Evolutionary conservation across 2,329 filamentous ascomycete genomes (phyloP).

Genomic region (Phaeosphaeriaceae sp.): DNA sequence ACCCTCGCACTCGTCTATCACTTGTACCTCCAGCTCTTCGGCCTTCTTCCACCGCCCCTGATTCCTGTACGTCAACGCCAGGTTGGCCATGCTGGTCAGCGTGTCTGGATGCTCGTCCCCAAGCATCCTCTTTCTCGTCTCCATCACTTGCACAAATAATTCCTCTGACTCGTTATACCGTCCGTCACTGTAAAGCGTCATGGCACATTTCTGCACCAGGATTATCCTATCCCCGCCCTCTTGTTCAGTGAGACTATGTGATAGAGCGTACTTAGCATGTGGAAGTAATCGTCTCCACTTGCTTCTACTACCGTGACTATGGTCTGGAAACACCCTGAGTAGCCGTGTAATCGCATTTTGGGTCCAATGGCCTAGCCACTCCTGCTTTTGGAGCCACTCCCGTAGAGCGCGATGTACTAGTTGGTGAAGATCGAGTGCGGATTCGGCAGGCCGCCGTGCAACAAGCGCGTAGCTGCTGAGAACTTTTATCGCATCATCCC

Average conservation of each 20-base stretch:
- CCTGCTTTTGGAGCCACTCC: constrained; percentile 10
- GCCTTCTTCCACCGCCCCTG: too few relatives aligned
- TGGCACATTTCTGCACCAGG: constrained; percentile 17
- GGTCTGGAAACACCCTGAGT: constrained; percentile 19
- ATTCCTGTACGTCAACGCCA: too few relatives aligned
- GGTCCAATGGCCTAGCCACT: constrained; percentile 8
- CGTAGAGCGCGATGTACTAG: constrained; percentile 18
- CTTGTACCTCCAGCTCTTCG: too few relatives aligned
- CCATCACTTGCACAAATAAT: constrained; percentile 18
- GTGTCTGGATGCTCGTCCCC: constrained; percentile 10
- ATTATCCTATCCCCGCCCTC: constrained; percentile 7
- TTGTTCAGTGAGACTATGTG: constrained; percentile 6
- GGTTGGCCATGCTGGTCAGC: constrained; percentile 12
- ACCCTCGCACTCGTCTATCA: too few relatives aligned
- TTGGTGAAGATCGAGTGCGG: constrained; percentile 16
- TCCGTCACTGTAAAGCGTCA: constrained; percentile 15
- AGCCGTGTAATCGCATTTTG: constrained; percentile 13
- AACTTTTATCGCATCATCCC: constrained; percentile 19
- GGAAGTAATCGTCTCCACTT: constrained; percentile 28
- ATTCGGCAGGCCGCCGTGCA: constrained; percentile 12
- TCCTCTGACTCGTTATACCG: too few relatives aligned
- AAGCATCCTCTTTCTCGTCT: constrained; percentile 12
- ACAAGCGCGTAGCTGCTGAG: constrained; percentile 18
- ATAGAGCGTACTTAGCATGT: constrained; percentile 22
- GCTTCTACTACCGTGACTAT: constrained; percentile 21